Evolutionary conservation across 2,329 filamentous ascomycete genomes (phyloP).

Genomic region (Blastomyces parvus): DNA sequence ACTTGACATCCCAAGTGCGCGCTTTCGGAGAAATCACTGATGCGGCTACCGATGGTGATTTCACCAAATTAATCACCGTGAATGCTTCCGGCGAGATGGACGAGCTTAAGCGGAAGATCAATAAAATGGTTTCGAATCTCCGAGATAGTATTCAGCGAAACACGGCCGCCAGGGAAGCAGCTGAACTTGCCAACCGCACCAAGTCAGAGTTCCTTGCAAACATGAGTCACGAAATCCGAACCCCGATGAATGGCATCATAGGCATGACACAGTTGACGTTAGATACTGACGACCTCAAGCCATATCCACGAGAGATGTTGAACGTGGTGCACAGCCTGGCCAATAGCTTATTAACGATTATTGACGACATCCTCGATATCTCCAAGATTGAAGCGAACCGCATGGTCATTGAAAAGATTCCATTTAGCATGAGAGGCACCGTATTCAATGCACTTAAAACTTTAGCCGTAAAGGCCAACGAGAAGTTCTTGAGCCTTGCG

Average conservation of each 20-base stretch:
- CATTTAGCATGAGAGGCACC: constrained; percentile 84
- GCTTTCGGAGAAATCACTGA: constrained; percentile 99
- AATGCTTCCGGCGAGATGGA: constrained; percentile 99
- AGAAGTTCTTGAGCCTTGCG: constrained; percentile 84
- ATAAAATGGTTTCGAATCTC: constrained; percentile 95
- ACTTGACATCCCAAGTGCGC: constrained; percentile 88
- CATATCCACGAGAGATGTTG: constrained; percentile 95
- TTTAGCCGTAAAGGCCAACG: constrained; percentile 91
- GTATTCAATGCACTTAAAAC: constrained; percentile 98
- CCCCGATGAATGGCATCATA: constrained; percentile 95
- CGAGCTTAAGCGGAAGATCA: constrained; percentile 97
- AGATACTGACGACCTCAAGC: constrained; percentile 87
- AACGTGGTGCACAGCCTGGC: constrained; percentile 96
- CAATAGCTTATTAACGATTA: constrained; percentile 92
- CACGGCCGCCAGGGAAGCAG: constrained; percentile 87
- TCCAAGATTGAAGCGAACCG: constrained; percentile 83
- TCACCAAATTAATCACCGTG: constrained; percentile 92
- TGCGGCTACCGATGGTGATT: constrained; percentile 90
- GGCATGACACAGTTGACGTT: constrained; percentile 96
- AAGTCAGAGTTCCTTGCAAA: constrained; percentile 98
- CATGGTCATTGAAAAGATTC: constrained; percentile 97
- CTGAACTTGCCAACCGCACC: constrained; percentile 92
- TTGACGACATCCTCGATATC: constrained; percentile 67
- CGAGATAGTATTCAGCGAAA: constrained; percentile 95
- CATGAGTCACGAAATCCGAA: constrained; percentile 97